Percentiles rank a stretch among this genome's conserved stretches.
phyloP scores from a whole-genome alignment of 345 rosid species.

The Acer negundo region DNA sequence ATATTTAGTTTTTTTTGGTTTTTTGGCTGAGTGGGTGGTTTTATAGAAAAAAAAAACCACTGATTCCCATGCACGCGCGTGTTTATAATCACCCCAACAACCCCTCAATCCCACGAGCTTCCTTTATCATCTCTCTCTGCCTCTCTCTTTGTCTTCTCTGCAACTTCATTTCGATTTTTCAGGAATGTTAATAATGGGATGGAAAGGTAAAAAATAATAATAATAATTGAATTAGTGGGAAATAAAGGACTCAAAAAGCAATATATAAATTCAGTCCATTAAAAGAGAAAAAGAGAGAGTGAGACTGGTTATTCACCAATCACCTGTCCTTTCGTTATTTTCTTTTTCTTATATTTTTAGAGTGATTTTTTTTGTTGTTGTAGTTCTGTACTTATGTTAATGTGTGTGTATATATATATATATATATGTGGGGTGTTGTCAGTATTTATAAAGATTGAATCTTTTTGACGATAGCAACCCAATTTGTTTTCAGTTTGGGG shows the following conservation, averaged over 20 bases:
- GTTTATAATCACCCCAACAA: slow-evolving; percentile 11
- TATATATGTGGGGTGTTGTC: slow-evolving; percentile 11
- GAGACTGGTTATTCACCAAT: background rate
- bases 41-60: background rate
- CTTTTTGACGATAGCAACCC: slow-evolving; percentile 9
- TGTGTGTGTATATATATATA: no score
- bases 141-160: slow-evolving; percentile 25
- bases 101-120: slow-evolving; percentile 21
- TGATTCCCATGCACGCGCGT: slow-evolving; percentile 26
- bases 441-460: slow-evolving; percentile 8
- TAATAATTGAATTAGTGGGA: slow-evolving; percentile 25
- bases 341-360: background rate
- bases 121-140: background rate
- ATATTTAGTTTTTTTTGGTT: no score
- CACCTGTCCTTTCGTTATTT: background rate
- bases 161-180: slow-evolving; percentile 33
- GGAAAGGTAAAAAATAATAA: no score
- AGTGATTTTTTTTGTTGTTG: background rate
- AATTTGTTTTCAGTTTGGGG: background rate
- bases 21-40: slow-evolving; percentile 1
- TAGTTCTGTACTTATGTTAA: background rate
- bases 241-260: slow-evolving; percentile 9
- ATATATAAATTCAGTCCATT: slow-evolving; percentile 8
- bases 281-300: background rate
- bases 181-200: slow-evolving; percentile 23